These are phyloP conservation scores for Casuarina equisetifolia DNA, from an alignment of 306 rosid genomes.

Conservation along the genomic window DNA sequence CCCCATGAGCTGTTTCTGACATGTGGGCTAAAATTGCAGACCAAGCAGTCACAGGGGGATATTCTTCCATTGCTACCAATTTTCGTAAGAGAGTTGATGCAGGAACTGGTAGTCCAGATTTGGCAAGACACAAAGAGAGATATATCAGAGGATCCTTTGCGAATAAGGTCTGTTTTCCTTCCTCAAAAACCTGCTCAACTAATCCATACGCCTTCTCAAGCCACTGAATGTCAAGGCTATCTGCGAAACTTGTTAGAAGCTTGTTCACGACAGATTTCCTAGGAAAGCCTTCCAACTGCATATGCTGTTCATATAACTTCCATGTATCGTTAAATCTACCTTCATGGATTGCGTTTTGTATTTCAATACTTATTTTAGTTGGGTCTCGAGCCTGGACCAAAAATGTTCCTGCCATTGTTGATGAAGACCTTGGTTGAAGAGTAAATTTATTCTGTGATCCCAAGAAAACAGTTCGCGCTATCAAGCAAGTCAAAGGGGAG, in stretches of 20 bases:
- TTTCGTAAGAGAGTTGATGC: slow-evolving; percentile 75
- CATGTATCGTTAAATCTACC: slow-evolving; percentile 59
- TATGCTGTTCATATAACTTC: slow-evolving; percentile 73
- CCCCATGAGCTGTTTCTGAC: slow-evolving; percentile 73
- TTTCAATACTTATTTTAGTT: slow-evolving; percentile 55
- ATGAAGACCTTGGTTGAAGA: slow-evolving; percentile 31
- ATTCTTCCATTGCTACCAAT: slow-evolving; percentile 61
- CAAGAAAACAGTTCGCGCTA: slow-evolving; percentile 16
- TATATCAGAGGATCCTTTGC: slow-evolving; percentile 70
- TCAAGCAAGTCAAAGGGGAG: slow-evolving; percentile 33
- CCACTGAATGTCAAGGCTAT: slow-evolving; percentile 59
- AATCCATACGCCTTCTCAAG: slow-evolving; percentile 69
- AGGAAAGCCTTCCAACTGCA: slow-evolving; percentile 80
- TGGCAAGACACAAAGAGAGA: slow-evolving; percentile 73
- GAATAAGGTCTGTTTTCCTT: slow-evolving; percentile 59
- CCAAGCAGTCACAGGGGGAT: slow-evolving; percentile 76
- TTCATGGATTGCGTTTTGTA: slow-evolving; percentile 52
- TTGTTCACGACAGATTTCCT: slow-evolving; percentile 66
- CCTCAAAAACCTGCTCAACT: slow-evolving; percentile 57
- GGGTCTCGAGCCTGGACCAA: slow-evolving; percentile 82
- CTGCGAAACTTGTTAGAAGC: slow-evolving; percentile 51
- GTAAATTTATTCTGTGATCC: slow-evolving; percentile 26
- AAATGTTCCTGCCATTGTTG: slow-evolving; percentile 51
- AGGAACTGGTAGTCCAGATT: slow-evolving; percentile 53
- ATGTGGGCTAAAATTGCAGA: slow-evolving; percentile 74